Evolutionary conservation across 2,329 filamentous ascomycete genomes (phyloP).

Genomic region (Rhynchosporium agropyri): DNA sequence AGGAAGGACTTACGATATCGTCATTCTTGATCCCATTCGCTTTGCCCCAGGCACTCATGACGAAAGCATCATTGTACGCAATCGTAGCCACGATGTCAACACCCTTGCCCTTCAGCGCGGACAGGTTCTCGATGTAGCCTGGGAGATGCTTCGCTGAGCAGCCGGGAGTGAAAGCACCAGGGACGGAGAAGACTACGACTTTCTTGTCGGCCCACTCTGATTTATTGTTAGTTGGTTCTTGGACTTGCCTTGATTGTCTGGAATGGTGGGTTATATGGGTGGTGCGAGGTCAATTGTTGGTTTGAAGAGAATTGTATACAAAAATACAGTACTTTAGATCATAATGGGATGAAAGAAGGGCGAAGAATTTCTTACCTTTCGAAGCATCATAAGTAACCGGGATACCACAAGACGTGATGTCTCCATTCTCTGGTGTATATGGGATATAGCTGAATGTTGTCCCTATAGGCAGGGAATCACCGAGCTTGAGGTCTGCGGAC

Average conservation of each 20-base stretch:
- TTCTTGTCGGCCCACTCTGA: slow-evolving; percentile 69
- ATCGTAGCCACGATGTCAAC: slow-evolving; percentile 70
- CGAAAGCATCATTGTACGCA: slow-evolving; percentile 69
- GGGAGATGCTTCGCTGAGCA: slow-evolving; percentile 71
- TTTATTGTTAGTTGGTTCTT: neutral
- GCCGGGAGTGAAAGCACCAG: slow-evolving; percentile 70
- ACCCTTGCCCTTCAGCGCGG: slow-evolving; percentile 63
- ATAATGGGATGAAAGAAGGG: neutral
- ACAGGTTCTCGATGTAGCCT: slow-evolving; percentile 65
- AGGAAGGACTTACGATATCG: slow-evolving; percentile 56
- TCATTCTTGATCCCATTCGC: slow-evolving; percentile 67
- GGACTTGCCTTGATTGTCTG: neutral
- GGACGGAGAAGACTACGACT: slow-evolving; percentile 69
- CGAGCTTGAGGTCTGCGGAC: slow-evolving; percentile 54
- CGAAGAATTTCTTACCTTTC: slow-evolving; percentile 54
- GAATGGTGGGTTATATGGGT: neutral
- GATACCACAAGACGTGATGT: slow-evolving; percentile 75
- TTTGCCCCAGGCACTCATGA: slow-evolving; percentile 75
- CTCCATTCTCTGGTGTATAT: slow-evolving; percentile 67
- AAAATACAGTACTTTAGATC: neutral
- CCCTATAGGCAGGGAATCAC: slow-evolving; percentile 80
- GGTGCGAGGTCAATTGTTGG: slow-evolving; percentile 8
- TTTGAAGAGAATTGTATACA: neutral
- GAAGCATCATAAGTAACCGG: slow-evolving; percentile 79
- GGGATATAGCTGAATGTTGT: slow-evolving; percentile 85